Evolutionary conservation across 345 rosid genomes (phyloP).

Genomic region (Melaleuca alternifolia): DNA sequence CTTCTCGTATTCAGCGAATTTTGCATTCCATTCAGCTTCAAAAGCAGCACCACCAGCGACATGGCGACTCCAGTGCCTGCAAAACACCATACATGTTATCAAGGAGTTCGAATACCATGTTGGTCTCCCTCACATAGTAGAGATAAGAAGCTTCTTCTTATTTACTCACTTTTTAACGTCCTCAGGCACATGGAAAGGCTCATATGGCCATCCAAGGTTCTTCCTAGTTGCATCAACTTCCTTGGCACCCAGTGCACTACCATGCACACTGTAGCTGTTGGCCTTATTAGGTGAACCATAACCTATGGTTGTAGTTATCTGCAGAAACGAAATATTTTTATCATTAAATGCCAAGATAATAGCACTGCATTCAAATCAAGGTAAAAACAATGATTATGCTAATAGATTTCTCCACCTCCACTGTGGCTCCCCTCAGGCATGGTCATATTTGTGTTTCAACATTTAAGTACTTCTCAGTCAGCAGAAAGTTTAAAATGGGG

Average conservation of each 20-base stretch:
- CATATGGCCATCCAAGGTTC: conserved; percentile 91
- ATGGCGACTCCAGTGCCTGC: conserved; percentile 98
- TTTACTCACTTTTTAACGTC: conserved; percentile 71
- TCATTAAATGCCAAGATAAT: neutral
- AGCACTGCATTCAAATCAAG: neutral
- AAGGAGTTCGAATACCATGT: neutral
- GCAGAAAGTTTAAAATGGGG: neutral
- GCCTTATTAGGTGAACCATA: conserved; percentile 98
- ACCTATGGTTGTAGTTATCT: conserved; percentile 95
- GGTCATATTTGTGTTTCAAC: neutral
- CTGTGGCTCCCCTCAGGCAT: neutral
- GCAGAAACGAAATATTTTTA: neutral
- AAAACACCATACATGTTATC: neutral
- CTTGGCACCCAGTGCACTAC: conserved; percentile 93
- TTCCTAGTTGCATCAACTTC: conserved; percentile 99
- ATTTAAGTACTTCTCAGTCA: neutral
- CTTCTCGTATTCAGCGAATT: conserved; percentile 78
- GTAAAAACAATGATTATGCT: neutral
- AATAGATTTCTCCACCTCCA: neutral
- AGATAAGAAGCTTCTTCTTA: neutral
- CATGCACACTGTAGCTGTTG: conserved; percentile 91
- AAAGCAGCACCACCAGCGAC: conserved; percentile 49
- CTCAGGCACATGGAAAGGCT: conserved; percentile 94
- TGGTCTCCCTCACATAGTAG: neutral
- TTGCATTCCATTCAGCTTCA: conserved; percentile 88